Evolutionary conservation across 2,329 filamentous ascomycete genomes (phyloP).

Genomic region (Cladophialophora psammophila): DNA sequence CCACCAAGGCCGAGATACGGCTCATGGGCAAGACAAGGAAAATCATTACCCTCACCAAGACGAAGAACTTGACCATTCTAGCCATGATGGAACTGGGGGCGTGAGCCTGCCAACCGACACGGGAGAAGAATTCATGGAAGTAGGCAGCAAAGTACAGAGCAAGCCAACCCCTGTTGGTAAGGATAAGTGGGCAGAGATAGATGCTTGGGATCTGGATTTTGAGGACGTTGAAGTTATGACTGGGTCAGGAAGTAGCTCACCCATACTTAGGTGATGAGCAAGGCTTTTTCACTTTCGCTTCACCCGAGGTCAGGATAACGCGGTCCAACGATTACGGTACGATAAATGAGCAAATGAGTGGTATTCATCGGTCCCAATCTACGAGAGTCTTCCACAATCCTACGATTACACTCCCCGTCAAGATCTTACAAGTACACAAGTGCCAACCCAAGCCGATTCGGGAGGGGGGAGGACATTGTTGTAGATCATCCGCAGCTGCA

Average conservation of each 20-base stretch:
- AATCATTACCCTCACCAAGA: slow-evolving; percentile 17
- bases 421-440: neutral
- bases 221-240: slow-evolving; percentile 39
- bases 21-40: slow-evolving; percentile 31
- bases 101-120: neutral
- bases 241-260: slow-evolving; percentile 31
- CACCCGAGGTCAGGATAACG: neutral
- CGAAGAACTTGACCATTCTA: neutral
- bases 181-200: slow-evolving; percentile 40
- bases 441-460: no score
- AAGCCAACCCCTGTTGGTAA: slow-evolving; percentile 5
- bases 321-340: slow-evolving; percentile 1
- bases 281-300: neutral
- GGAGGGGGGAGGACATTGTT: neutral
- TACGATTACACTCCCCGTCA: neutral
- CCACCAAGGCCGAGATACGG: neutral
- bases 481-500: neutral
- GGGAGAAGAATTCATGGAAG: neutral
- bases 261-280: slow-evolving; percentile 22
- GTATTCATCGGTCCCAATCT: neutral
- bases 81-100: neutral
- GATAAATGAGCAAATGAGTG: neutral
- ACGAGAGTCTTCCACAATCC: neutral
- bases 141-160: neutral
- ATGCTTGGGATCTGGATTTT: slow-evolving; percentile 41